Evolutionary conservation across 768 basidiomycete species (phyloP).

Genomic region (Tylopilus vinaceipallidus): DNA sequence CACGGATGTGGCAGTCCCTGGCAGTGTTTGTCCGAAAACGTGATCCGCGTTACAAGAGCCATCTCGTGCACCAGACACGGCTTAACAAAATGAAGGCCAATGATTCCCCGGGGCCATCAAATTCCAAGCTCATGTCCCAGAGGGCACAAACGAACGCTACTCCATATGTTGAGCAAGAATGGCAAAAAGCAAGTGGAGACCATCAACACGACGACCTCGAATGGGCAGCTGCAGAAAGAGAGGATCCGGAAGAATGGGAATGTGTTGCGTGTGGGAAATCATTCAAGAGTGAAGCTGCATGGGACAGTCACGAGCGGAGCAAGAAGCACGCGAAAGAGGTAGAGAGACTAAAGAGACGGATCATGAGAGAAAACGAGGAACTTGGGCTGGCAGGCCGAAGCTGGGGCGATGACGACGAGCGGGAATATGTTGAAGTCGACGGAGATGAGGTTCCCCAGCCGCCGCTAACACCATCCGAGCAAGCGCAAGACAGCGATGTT

Average conservation of each 20-base stretch:
- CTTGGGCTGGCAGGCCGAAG: constrained; percentile 49
- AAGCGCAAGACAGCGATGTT: background rate
- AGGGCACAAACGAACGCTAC: constrained; percentile 28
- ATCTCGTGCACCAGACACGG: constrained; percentile 49
- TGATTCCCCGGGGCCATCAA: constrained; percentile 32
- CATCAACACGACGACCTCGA: constrained; percentile 53
- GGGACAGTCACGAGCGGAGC: constrained; percentile 95
- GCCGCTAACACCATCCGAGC: constrained; percentile 14
- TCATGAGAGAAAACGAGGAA: constrained; percentile 71
- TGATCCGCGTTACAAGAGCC: constrained; percentile 81
- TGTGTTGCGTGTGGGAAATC: constrained; percentile 93
- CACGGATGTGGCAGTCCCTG: constrained; percentile 49
- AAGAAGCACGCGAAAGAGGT: constrained; percentile 92
- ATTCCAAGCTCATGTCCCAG: constrained; percentile 24
- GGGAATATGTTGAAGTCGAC: constrained; percentile 13
- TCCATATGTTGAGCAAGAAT: constrained; percentile 79
- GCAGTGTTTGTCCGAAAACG: constrained; percentile 78
- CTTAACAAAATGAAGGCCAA: constrained; percentile 31
- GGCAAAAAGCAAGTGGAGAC: constrained; percentile 66
- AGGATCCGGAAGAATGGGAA: constrained; percentile 81
- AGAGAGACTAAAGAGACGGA: constrained; percentile 70
- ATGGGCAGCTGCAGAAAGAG: constrained; percentile 71
- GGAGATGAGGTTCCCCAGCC: constrained; percentile 7
- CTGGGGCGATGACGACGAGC: constrained; percentile 21
- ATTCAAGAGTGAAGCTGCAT: constrained; percentile 90